Conservation (phyloP, 2,329 filamentous ascomycete species). For the Exophiala bonariae region DNA sequence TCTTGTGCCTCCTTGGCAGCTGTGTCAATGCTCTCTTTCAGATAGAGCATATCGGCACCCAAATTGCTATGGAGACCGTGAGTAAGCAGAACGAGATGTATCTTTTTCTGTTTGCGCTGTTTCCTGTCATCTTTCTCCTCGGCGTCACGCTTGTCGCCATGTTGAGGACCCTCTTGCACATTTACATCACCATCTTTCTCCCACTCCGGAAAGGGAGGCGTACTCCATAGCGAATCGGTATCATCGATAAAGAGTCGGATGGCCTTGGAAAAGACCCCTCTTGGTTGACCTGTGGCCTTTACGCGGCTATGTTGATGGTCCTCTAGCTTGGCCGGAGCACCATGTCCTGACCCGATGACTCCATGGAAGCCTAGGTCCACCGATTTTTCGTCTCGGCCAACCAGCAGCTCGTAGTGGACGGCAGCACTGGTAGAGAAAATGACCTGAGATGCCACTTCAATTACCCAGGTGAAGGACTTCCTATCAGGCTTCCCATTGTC, state of each 20-base stretch:
- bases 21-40: slow-evolving; percentile 95
- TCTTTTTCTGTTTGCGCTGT: slow-evolving; percentile 66
- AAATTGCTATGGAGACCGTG: slow-evolving; percentile 96
- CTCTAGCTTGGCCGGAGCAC: slow-evolving; percentile 67
- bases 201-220: slow-evolving; percentile 74
- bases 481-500: slow-evolving; percentile 45
- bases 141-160: slow-evolving; percentile 20
- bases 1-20: slow-evolving; percentile 72
- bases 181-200: slow-evolving; percentile 36
- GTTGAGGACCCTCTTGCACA: slow-evolving; percentile 26
- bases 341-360: slow-evolving; percentile 52
- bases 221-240: slow-evolving; percentile 88
- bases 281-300: slow-evolving; percentile 55
- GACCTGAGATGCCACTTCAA: slow-evolving; percentile 90
- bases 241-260: slow-evolving; percentile 80
- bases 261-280: slow-evolving; percentile 81
- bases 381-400: slow-evolving; percentile 84
- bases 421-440: slow-evolving; percentile 88
- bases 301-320: slow-evolving; percentile 70
- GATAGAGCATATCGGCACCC: slow-evolving; percentile 91
- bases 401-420: slow-evolving; percentile 82
- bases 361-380: slow-evolving; percentile 65
- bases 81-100: slow-evolving; percentile 89
- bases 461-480: slow-evolving; percentile 75
- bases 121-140: slow-evolving; percentile 26